Percentiles rank a stretch among this genome's conserved stretches.
phyloP scores from a whole-genome alignment of 2,329 filamentous ascomycete species.

The Plenodomus tracheiphilus region DNA sequence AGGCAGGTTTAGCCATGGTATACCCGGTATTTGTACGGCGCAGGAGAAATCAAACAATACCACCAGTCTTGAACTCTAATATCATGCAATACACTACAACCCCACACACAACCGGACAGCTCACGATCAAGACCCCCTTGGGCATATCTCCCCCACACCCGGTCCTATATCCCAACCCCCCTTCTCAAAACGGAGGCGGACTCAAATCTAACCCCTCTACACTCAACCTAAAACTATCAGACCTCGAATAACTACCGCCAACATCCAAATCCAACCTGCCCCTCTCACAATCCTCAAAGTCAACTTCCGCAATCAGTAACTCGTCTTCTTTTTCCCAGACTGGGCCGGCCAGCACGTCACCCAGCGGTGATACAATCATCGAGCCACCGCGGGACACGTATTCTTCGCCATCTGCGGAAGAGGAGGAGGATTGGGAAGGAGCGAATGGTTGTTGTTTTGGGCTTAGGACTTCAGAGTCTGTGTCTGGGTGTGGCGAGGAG shows the following conservation, averaged over 20 bases:
- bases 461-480: conserved; percentile 9
- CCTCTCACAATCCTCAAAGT: conserved; percentile 84
- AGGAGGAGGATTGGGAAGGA: conserved; percentile 5
- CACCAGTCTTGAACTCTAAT: too few species aligned
- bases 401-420: conserved; percentile 40
- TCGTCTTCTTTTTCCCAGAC: conserved; percentile 77
- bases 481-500: conserved; percentile 4
- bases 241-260: conserved; percentile 82
- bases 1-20: too few species aligned
- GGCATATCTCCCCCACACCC: too few species aligned
- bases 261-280: conserved; percentile 83
- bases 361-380: conserved; percentile 76
- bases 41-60: too few species aligned
- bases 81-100: too few species aligned
- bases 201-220: conserved; percentile 64
- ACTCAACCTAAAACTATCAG: conserved; percentile 63
- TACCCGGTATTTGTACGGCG: too few species aligned
- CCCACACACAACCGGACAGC: too few species aligned
- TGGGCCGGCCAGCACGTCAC: conserved; percentile 78
- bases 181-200: conserved; percentile 55
- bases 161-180: too few species aligned
- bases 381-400: conserved; percentile 78
- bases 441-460: conserved; percentile 19
- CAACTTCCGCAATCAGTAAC: conserved; percentile 72
- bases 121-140: too few species aligned